Evolutionary conservation across 371 early-diverging fungal species (phyloP).

Genomic region (Apophysomyces sp.): DNA sequence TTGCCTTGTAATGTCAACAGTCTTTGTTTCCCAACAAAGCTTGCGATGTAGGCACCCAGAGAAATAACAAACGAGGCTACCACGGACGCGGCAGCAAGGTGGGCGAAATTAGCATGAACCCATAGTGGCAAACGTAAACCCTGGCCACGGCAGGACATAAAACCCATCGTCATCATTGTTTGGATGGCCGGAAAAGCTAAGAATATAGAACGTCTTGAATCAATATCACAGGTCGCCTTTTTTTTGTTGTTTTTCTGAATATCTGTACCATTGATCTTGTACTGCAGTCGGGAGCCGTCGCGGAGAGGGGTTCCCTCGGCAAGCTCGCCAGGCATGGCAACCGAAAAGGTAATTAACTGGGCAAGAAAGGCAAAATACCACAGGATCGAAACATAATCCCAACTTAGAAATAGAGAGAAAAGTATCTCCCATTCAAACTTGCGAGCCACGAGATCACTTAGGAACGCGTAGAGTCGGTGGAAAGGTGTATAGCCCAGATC

Average conservation of each 20-base stretch:
- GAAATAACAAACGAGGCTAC: slow-evolving; percentile 66
- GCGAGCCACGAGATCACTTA: slow-evolving; percentile 15
- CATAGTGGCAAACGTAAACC: slow-evolving; percentile 56
- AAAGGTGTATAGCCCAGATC: slow-evolving; percentile 51
- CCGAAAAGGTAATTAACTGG: slow-evolving; percentile 64
- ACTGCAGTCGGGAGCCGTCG: slow-evolving; percentile 64
- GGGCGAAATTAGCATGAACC: slow-evolving; percentile 71
- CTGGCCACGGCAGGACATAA: slow-evolving; percentile 35
- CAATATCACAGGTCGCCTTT: background rate
- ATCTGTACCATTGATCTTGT: slow-evolving; percentile 74
- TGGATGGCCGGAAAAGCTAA: slow-evolving; percentile 44
- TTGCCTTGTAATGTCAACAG: slow-evolving; percentile 89
- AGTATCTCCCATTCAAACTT: slow-evolving; percentile 26
- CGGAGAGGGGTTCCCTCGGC: slow-evolving; percentile 73
- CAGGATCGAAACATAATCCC: slow-evolving; percentile 47
- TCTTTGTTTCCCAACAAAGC: slow-evolving; percentile 62
- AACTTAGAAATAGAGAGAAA: slow-evolving; percentile 22
- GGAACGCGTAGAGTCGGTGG: slow-evolving; percentile 16
- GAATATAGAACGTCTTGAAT: slow-evolving; percentile 17
- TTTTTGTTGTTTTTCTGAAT: no score
- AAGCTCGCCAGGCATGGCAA: slow-evolving; percentile 69
- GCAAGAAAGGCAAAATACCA: slow-evolving; percentile 67
- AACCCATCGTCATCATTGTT: slow-evolving; percentile 60
- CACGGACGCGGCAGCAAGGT: slow-evolving; percentile 68
- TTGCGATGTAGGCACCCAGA: slow-evolving; percentile 68